These are phyloP conservation scores for Ulvella scutata DNA, from an alignment of 139 green algal species.

Conservation along the genomic window DNA sequence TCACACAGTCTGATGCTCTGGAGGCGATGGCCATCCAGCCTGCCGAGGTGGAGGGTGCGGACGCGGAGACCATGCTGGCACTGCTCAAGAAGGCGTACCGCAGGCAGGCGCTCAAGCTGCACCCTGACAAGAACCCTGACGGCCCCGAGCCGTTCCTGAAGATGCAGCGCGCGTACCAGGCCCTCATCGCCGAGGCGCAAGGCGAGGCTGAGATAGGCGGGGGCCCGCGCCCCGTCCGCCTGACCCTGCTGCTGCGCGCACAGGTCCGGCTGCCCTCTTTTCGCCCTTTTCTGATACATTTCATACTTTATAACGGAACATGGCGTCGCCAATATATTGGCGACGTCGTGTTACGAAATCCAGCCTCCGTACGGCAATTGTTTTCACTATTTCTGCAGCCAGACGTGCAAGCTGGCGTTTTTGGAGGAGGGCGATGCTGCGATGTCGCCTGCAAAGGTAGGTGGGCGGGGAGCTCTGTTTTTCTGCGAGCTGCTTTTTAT, in stretches of 20 bases:
- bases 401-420: too few species aligned
- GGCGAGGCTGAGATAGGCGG: constrained; percentile 13
- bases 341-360: too few species aligned
- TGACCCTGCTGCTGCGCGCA: not conserved
- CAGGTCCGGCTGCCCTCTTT: too few species aligned
- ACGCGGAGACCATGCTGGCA: constrained; percentile 12
- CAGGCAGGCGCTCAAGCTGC: constrained; percentile 41
- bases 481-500: too few species aligned
- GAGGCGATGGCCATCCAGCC: constrained; percentile 39
- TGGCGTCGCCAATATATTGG: too few species aligned
- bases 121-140: constrained; percentile 92
- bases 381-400: too few species aligned
- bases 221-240: not conserved
- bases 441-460: too few species aligned
- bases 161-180: constrained; percentile 79
- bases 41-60: constrained; percentile 12
- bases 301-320: too few species aligned
- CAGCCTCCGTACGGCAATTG: too few species aligned
- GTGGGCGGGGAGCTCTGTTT: too few species aligned
- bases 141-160: constrained; percentile 62
- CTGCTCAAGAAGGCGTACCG: constrained; percentile 71
- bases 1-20: constrained; percentile 49
- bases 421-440: too few species aligned
- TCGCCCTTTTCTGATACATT: too few species aligned
- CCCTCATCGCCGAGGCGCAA: constrained; percentile 46